Conservation (phyloP, 2,329 filamentous ascomycete species). For the Fonsecaea pugnacius region DNA sequence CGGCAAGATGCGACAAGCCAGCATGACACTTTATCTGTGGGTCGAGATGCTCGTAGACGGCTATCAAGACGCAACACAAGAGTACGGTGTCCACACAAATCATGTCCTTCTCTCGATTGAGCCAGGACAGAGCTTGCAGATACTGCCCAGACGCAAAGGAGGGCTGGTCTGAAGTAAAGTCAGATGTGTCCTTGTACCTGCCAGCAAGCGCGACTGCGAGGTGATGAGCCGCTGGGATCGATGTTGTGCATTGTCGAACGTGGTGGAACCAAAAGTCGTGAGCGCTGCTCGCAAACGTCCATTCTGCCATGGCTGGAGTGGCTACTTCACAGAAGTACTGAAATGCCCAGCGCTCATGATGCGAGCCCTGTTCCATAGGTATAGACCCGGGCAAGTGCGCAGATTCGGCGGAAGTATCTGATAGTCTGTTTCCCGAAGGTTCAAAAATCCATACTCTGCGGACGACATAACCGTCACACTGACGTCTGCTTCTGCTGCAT, state of each 20-base stretch:
- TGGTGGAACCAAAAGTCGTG: neutral
- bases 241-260: neutral
- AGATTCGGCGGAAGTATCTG: neutral
- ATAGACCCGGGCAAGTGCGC: neutral
- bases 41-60: constrained; percentile 2
- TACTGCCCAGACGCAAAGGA: constrained; percentile 2
- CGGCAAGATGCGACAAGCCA: constrained; percentile 2
- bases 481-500: neutral
- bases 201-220: constrained; percentile 1
- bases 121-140: neutral
- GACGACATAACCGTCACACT: neutral
- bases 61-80: constrained; percentile 8
- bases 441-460: neutral
- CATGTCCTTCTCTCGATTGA: neutral
- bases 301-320: constrained; percentile 1
- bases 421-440: neutral
- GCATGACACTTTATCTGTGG: neutral
- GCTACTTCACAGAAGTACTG: constrained; percentile 3
- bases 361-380: neutral
- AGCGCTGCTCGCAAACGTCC: neutral
- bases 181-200: neutral
- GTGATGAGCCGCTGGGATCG: constrained; percentile 2
- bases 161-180: neutral
- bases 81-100: constrained; percentile 5
- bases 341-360: neutral